Conservation (phyloP, 129 eudicot species). For the Artemisia argyi region DNA sequence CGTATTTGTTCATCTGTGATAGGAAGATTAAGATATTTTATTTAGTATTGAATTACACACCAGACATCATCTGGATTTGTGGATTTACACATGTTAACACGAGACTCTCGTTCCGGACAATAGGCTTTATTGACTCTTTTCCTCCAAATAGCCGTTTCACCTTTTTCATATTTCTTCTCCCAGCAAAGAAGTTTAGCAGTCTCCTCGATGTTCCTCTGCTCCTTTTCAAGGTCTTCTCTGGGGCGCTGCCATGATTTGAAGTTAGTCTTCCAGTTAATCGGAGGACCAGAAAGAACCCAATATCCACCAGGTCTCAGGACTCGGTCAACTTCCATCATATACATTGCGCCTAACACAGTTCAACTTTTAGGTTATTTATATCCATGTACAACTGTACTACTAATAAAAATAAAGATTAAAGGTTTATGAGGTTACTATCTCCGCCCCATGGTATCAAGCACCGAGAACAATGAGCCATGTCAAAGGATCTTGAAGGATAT, state of each 20-base stretch:
- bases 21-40: not conserved
- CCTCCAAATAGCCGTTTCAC: conserved; percentile 52
- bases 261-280: conserved; percentile 47
- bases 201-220: conserved; percentile 52
- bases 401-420: conserved; percentile 12
- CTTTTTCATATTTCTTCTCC: conserved; percentile 54
- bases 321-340: conserved; percentile 65
- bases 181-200: conserved; percentile 55
- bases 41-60: conserved; percentile 17
- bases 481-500: conserved; percentile 58
- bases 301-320: conserved; percentile 57
- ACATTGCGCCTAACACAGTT: conserved; percentile 40
- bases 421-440: conserved; percentile 38
- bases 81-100: conserved; percentile 41
- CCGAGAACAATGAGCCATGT: conserved; percentile 66
- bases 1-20: not conserved
- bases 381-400: not conserved
- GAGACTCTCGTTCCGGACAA: conserved; percentile 42
- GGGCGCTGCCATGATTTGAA: conserved; percentile 54
- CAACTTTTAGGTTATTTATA: not conserved
- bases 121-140: conserved; percentile 40
- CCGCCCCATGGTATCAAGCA: conserved; percentile 65
- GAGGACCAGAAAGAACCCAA: conserved; percentile 65
- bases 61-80: conserved; percentile 47
- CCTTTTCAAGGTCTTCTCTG: conserved; percentile 47